These are phyloP conservation scores for Drechmeria coniospora DNA, from an alignment of 2,329 filamentous ascomycete species.

Conservation along the genomic window DNA sequence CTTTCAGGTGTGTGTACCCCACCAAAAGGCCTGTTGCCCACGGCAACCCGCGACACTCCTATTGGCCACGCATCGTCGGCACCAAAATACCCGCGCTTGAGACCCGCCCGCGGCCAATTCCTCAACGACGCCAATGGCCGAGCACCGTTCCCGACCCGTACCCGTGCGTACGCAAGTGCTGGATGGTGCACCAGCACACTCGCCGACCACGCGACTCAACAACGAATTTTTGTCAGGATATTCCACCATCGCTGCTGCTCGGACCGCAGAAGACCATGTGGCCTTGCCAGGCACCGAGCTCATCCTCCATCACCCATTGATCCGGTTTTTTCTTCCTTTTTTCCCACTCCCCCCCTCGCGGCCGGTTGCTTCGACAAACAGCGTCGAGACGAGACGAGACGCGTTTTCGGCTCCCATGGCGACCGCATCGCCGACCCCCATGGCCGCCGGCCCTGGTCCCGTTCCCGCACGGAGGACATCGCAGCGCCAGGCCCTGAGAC, in stretches of 20 bases:
- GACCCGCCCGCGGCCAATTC: neutral
- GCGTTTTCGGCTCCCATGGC: conserved; percentile 24
- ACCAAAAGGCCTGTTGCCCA: conserved; percentile 11
- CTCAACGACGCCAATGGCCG: neutral
- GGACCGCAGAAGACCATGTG: too few relatives aligned
- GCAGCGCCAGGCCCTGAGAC: conserved; percentile 37
- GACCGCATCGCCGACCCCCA: conserved; percentile 39
- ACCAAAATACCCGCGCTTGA: conserved; percentile 10
- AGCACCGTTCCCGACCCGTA: too few relatives aligned
- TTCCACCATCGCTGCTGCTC: conserved; percentile 12
- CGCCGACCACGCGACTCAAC: conserved; percentile 3
- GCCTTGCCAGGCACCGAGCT: conserved; percentile 23
- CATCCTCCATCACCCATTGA: too few relatives aligned
- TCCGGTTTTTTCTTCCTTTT: too few relatives aligned
- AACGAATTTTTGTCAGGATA: conserved; percentile 6
- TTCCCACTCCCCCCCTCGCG: conserved; percentile 9
- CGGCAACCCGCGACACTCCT: conserved; percentile 13
- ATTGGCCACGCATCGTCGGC: conserved; percentile 12
- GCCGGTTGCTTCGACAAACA: conserved; percentile 1
- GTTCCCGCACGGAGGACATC: conserved; percentile 36
- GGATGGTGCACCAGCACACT: too few relatives aligned
- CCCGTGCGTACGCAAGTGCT: too few relatives aligned
- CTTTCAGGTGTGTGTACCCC: too few relatives aligned
- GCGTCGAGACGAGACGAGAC: conserved; percentile 7
- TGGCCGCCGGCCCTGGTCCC: conserved; percentile 35